phyloP scores from a whole-genome alignment of 2,329 filamentous ascomycete genomes.

The Monilinia aucupariae region DNA sequence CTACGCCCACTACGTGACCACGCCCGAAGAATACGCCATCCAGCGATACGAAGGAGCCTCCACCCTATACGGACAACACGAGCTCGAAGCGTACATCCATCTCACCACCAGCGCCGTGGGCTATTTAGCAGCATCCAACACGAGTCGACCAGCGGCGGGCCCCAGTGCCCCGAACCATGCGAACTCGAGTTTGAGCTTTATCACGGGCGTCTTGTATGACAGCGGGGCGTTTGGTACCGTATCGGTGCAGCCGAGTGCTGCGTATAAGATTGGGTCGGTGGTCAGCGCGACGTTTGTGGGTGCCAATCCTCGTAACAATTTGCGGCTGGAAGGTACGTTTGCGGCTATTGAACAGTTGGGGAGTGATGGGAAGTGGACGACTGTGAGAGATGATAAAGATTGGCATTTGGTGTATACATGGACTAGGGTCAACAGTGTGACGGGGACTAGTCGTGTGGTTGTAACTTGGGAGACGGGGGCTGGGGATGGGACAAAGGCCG shows the following conservation, averaged over 20 bases:
- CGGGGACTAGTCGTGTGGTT: conserved; percentile 71
- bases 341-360: conserved; percentile 62
- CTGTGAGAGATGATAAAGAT: conserved; percentile 67
- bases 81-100: conserved; percentile 81
- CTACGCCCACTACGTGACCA: conserved; percentile 72
- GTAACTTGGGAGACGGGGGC: conserved; percentile 73
- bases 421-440: conserved; percentile 61
- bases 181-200: conserved; percentile 67
- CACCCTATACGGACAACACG: conserved; percentile 78
- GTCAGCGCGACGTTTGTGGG: conserved; percentile 70
- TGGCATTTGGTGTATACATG: conserved; percentile 81
- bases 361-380: conserved; percentile 50
- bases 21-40: conserved; percentile 71
- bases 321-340: conserved; percentile 71
- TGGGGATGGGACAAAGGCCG: conserved; percentile 42
- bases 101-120: conserved; percentile 65
- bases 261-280: conserved; percentile 55
- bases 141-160: conserved; percentile 45
- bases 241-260: conserved; percentile 45
- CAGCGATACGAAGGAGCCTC: conserved; percentile 92
- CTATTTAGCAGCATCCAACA: conserved; percentile 52
- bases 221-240: conserved; percentile 64
- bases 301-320: conserved; percentile 84
- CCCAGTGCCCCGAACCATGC: conserved; percentile 72
- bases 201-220: conserved; percentile 74